Conservation (phyloP, 306 rosid genomes). For the Quercus suber region DNA sequence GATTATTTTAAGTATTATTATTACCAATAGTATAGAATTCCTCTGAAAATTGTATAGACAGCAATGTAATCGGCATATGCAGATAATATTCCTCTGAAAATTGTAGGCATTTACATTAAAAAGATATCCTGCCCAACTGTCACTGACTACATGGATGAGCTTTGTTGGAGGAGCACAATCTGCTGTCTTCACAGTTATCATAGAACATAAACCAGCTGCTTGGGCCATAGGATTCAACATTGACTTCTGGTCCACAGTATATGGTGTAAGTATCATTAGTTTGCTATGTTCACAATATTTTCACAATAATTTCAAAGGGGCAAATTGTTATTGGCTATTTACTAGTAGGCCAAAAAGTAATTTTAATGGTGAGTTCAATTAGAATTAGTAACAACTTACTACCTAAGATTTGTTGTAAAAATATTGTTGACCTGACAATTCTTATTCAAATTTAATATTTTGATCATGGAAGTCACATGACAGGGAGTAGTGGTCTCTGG, state of each 20-base stretch:
- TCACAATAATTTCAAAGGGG: no score
- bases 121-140: conserved; percentile 79
- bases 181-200: conserved; percentile 48
- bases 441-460: neutral
- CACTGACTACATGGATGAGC: conserved; percentile 75
- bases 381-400: no score
- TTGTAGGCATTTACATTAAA: conserved; percentile 70
- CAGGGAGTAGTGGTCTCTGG: conserved; percentile 73
- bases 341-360: no score
- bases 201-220: conserved; percentile 49
- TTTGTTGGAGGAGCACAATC: conserved; percentile 79
- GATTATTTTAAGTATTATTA: no score
- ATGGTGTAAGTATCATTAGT: conserved; percentile 50
- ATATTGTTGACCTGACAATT: no score
- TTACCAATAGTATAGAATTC: neutral
- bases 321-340: no score
- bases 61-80: neutral
- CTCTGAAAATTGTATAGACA: neutral
- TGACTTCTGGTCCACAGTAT: conserved; percentile 66
- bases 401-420: no score
- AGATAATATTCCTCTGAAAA: conserved; percentile 4
- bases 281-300: neutral
- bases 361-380: no score
- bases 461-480: neutral
- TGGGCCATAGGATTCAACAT: conserved; percentile 68